These are phyloP conservation scores for Calendula officinalis DNA, from an alignment of 129 eudicot genomes.

Conservation along the genomic window DNA sequence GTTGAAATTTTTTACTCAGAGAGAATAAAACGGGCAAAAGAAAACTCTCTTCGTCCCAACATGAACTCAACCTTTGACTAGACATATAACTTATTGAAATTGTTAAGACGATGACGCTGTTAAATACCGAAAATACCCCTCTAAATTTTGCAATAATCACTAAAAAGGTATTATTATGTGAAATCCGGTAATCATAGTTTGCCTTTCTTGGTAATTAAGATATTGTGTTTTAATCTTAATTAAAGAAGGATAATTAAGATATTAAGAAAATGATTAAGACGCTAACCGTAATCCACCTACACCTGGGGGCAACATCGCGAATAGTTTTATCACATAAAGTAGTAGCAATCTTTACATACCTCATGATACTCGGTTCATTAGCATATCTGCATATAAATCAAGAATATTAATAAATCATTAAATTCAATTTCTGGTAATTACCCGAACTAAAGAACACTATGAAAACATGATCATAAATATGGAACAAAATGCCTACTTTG, in stretches of 20 bases:
- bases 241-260: background rate
- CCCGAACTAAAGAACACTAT: background rate
- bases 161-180: background rate
- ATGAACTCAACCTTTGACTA: background rate
- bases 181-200: background rate
- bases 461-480: conserved; percentile 5
- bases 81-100: background rate
- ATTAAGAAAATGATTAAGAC: conserved; percentile 13
- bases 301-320: conserved; percentile 92
- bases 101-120: too few species aligned
- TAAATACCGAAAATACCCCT: conserved; percentile 1
- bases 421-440: too few species aligned
- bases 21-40: background rate
- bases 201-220: background rate
- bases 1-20: background rate
- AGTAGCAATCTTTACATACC: conserved; percentile 83
- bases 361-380: conserved; percentile 70
- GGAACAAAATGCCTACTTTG: conserved; percentile 61
- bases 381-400: conserved; percentile 43
- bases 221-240: background rate
- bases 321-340: conserved; percentile 85
- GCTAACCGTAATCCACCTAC: conserved; percentile 92
- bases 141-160: background rate
- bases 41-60: background rate
- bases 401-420: too few species aligned